Evolutionary conservation across 768 basidiomycete genomes (phyloP).

Genomic region (Kwoniella bestiolae): DNA sequence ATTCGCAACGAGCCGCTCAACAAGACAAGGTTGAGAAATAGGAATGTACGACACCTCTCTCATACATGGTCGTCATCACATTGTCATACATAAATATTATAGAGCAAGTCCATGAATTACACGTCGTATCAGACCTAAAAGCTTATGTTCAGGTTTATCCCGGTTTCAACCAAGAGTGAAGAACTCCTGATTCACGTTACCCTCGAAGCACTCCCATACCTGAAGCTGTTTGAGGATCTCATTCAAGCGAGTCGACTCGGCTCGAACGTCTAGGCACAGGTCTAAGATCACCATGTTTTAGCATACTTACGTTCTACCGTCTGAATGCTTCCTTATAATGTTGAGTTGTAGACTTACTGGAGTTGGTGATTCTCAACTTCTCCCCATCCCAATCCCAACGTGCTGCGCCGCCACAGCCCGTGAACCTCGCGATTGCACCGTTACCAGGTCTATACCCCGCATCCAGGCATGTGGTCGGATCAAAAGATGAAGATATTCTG

Average conservation of each 20-base stretch:
- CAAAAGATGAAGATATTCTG: not conserved
- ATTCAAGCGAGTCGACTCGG: not conserved
- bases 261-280: constrained; percentile 13
- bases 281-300: constrained; percentile 1
- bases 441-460: not conserved
- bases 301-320: not conserved
- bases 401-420: not conserved
- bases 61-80: too few relatives aligned
- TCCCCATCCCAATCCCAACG: constrained; percentile 7
- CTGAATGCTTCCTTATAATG: not conserved
- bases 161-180: not conserved
- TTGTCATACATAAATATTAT: too few relatives aligned
- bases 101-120: too few relatives aligned
- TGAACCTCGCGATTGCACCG: not conserved
- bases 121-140: too few relatives aligned
- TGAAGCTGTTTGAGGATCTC: constrained; percentile 11
- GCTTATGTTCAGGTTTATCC: too few relatives aligned
- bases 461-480: constrained; percentile 4
- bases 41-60: too few relatives aligned
- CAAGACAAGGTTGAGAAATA: too few relatives aligned
- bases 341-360: not conserved
- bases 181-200: constrained; percentile 27
- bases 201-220: constrained; percentile 19
- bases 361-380: not conserved
- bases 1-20: too few relatives aligned